Base-by-base conservation (phyloP, 257 asterid genomes). In the Dorcoceras hygrometricum region DNA sequence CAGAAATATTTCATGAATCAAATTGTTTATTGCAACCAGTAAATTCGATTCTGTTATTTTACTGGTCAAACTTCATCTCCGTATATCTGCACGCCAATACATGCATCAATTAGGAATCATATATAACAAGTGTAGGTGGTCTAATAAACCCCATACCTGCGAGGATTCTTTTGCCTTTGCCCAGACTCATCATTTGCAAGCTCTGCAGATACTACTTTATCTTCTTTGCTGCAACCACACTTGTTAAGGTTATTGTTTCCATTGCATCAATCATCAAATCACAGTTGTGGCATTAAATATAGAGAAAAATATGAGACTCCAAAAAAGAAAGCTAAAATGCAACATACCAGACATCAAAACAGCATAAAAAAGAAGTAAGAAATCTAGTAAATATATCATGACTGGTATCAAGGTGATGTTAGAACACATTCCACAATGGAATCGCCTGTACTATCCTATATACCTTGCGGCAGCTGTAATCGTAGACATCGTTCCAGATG, bases 51-150 rank as follows among this genome's bases (percentile, higher is more conserved):
- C 28, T 71, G 56, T 66, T 53, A 77, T 73, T 74, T 89, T 91
- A 89, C 82, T 79, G 87, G 79, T 84, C 95, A 64, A 92, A 92
- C 75, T 87, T 87, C 98, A 92, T 92, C 82, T 87, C 97, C n/a
- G 97, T 83, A 74, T 92, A 91, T 87, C 98, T 91, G 92, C 83
- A 78, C 29, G 63, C 25, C 58, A 58, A 75, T 59, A 34, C 4
- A 36, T n/a, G 51, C 51, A 51, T 23, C 8, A 14, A 34, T 34
- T 14, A 34, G 43, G 43, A 34, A 8, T 56, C 8, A 27, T 27
- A 53, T 26, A 8, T 31, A 22, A 39, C 65, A 53, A 3, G 59
- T 36, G 31, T 19, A 59, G 26, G 25, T 10, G 9, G 54, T 39
- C 67, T 6, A 66, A 26, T 46, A 70, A 68, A 56, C 31, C n/a